Percentiles rank a stretch among this genome's conserved stretches.
Conservation (phyloP, 306 rosid genomes). For the Canavalia ensiformis region DNA sequence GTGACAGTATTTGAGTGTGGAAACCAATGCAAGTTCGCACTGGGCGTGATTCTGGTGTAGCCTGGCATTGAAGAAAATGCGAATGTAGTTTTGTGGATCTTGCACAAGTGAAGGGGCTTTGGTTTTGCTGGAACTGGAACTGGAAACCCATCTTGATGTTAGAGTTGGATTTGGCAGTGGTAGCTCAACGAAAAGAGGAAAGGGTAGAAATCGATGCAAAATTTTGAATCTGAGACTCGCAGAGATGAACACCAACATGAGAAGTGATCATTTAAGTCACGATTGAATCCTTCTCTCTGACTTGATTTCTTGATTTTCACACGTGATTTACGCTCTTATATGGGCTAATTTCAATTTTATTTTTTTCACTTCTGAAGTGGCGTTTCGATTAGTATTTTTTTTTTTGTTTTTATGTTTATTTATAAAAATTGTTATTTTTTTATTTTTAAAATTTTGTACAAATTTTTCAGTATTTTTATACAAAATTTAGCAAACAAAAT, state of each 20-base stretch:
- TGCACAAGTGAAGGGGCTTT: slow-evolving; percentile 46
- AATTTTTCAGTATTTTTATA: too few species aligned
- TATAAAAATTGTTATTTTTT: too few species aligned
- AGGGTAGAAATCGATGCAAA: slow-evolving; percentile 26
- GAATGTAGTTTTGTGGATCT: slow-evolving; percentile 58
- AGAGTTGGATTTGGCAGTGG: slow-evolving; percentile 39
- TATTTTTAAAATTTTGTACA: too few species aligned
- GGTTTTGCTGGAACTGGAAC: slow-evolving; percentile 35
- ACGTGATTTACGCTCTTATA: not conserved
- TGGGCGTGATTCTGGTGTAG: slow-evolving; percentile 44
- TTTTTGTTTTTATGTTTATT: too few species aligned
- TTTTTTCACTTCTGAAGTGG: too few species aligned
- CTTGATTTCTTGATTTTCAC: not conserved
- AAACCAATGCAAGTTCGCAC: slow-evolving; percentile 71
- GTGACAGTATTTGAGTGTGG: slow-evolving; percentile 74
- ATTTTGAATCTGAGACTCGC: slow-evolving; percentile 51
- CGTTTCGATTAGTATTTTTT: too few species aligned
- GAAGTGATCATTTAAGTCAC: slow-evolving; percentile 51
- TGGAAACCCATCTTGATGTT: slow-evolving; percentile 66
- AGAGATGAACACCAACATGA: slow-evolving; percentile 61
- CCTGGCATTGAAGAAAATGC: slow-evolving; percentile 58
- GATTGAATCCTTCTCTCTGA: not conserved
- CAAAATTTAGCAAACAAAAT: too few species aligned
- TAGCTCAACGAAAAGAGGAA: slow-evolving; percentile 29
- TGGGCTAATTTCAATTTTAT: too few species aligned